phyloP scores from a whole-genome alignment of 768 basidiomycete species.

The Stropharia rugosoannulata region DNA sequence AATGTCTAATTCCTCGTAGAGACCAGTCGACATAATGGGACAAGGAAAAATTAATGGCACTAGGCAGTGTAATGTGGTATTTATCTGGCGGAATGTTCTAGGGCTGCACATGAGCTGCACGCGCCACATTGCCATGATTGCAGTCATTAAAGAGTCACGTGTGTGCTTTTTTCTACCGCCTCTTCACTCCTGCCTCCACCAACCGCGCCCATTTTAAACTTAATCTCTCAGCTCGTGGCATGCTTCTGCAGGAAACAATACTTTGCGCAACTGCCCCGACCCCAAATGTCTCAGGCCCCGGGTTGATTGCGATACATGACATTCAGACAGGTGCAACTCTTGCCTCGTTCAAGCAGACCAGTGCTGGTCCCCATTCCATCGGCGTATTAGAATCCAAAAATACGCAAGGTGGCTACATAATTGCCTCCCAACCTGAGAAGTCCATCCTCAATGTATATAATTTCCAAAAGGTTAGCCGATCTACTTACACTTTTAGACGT shows the following conservation, averaged over 20 bases:
- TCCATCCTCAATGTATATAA: slow-evolving; percentile 86
- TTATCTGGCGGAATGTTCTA: slow-evolving; percentile 26
- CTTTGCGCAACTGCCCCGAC: slow-evolving; percentile 61
- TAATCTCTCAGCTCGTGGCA: slow-evolving; percentile 22
- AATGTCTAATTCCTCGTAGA: slow-evolving; percentile 67
- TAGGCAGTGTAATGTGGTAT: neutral
- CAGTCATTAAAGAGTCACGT: slow-evolving; percentile 22
- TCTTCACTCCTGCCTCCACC: no score
- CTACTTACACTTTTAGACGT: slow-evolving; percentile 1
- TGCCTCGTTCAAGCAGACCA: slow-evolving; percentile 89
- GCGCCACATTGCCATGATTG: neutral
- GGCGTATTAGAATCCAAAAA: slow-evolving; percentile 64
- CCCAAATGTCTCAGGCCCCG: slow-evolving; percentile 46
- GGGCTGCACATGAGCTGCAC: slow-evolving; percentile 26
- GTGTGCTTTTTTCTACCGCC: slow-evolving; percentile 17
- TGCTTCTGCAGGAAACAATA: slow-evolving; percentile 70
- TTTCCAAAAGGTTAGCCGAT: slow-evolving; percentile 79
- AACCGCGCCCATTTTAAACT: neutral
- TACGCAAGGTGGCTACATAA: slow-evolving; percentile 79
- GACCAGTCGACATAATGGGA: slow-evolving; percentile 46
- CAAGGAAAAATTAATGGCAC: slow-evolving; percentile 1
- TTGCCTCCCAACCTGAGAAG: slow-evolving; percentile 87
- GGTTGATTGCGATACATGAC: slow-evolving; percentile 77
- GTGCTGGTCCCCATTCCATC: slow-evolving; percentile 61
- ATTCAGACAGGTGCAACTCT: slow-evolving; percentile 73